Base-by-base conservation (phyloP, 164 flowering plant species). In the Aristolochia californica region DNA sequence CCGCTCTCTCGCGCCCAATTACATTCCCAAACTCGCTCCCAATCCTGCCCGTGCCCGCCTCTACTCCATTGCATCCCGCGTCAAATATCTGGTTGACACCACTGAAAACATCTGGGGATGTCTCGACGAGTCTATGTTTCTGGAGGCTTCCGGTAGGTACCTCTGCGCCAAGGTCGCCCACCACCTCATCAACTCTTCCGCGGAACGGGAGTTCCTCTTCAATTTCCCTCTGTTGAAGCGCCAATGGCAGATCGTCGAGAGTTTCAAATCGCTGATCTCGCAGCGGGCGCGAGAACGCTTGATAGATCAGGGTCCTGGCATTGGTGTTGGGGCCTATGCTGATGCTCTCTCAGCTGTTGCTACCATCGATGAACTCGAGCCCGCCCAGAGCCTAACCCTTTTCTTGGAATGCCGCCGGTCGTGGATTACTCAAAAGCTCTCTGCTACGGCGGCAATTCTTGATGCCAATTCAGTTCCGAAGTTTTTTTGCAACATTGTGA, bases 21-120 rank as follows among this genome's bases (percentile, higher is more conserved):
- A 66, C 15, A 58, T 76, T 59, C 63, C 75, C 47, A 57, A 45
- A 30, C 57, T 63, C 20, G 60, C 13, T 51, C 63, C 76, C 26
- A 72, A 78, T 65, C 77, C 81, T 0, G 38, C 53, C 24, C 69
- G 89, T 9, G 52, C 62, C 25, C 59, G 59, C 9, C 71, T 74
- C 48, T 89, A 85, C 59, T 83, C 78, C 28, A 71, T 83, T 16
- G 97, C 96, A 0, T 75, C 84, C 56, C 76, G 99, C 5, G 91
- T 93, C 45, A 93, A 89, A 75, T 93, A 93, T 61, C 70, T 93
- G 8, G 97, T 93, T 5, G 99, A 93, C 56, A 87, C 97, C 5
- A 94, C 96, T 1, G 99, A 93, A 81, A 87, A 85, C 63, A 93
- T 93, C 14, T 93, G 99, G 99, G 99, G 95, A 0, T 84, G 91